phyloP scores from a whole-genome alignment of 148 eudicot species.

The Pouteria glomerata region DNA sequence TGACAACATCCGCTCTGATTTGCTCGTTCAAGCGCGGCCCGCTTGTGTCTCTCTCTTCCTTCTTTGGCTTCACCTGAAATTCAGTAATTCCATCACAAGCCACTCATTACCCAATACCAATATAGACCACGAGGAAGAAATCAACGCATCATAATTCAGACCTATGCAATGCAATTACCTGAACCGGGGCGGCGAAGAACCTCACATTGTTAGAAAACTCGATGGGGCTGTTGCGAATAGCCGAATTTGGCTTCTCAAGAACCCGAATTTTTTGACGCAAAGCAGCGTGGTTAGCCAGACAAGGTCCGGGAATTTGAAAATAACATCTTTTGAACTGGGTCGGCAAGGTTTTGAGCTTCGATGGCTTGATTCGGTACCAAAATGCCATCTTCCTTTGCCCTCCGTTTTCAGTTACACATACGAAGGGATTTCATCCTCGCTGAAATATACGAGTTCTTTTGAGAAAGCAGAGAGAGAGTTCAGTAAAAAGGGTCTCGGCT shows the following conservation, averaged over 20 bases:
- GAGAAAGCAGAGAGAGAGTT: no score
- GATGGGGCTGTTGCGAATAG: conserved; percentile 1
- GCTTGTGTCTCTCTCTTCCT: conserved; percentile 25
- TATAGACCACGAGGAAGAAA: neutral
- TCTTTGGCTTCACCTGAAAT: conserved; percentile 31
- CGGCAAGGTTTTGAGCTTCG: conserved; percentile 22
- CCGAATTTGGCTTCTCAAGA: conserved; percentile 11
- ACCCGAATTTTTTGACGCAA: conserved; percentile 3
- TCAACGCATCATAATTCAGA: neutral
- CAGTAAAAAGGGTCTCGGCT: no score
- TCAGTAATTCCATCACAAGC: neutral
- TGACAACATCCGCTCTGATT: conserved; percentile 42
- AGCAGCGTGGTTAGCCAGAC: conserved; percentile 20
- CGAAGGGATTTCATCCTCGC: no score
- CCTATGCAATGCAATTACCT: no score
- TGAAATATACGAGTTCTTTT: no score
- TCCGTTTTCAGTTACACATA: neutral
- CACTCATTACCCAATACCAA: conserved; percentile 1
- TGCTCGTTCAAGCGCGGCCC: conserved; percentile 62
- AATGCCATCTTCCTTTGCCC: conserved; percentile 22
- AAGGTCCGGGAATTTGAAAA: conserved; percentile 20
- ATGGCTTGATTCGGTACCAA: conserved; percentile 36
- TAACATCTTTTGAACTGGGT: conserved; percentile 33
- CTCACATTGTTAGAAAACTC: conserved; percentile 37
- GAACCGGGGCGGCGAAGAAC: conserved; percentile 66